Conservation (phyloP, 106 monocot species). For the Dactylorhiza incarnata region DNA sequence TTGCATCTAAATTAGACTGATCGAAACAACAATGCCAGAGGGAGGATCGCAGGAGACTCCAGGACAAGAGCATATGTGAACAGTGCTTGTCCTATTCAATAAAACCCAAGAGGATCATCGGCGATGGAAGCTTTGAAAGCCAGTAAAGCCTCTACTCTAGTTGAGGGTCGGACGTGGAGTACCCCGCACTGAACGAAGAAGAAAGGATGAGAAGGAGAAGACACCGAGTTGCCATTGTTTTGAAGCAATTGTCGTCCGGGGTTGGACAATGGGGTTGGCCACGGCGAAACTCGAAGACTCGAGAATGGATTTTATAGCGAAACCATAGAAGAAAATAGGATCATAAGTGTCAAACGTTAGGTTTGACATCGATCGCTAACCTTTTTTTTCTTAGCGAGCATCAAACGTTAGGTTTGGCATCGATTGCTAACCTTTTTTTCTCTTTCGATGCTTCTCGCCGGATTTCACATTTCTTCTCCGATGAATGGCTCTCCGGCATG, state of each 20-base stretch:
- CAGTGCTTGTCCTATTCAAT: constrained; percentile 22
- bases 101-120: constrained; percentile 5
- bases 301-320: neutral
- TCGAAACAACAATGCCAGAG: constrained; percentile 28
- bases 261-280: no score
- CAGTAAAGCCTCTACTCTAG: constrained; percentile 6
- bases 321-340: neutral
- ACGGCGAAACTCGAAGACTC: neutral
- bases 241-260: neutral
- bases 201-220: constrained; percentile 6
- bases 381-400: neutral
- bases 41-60: constrained; percentile 58
- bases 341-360: neutral
- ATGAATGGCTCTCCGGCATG: no score
- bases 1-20: constrained; percentile 19
- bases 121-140: constrained; percentile 8
- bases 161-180: constrained; percentile 5
- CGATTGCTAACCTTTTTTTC: no score
- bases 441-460: no score
- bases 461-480: no score
- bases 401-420: no score
- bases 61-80: constrained; percentile 61
- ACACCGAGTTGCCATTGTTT: neutral
- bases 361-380: no score
- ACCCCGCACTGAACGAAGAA: constrained; percentile 4